Base-by-base conservation (phyloP, 2,329 filamentous ascomycete species). In the Verticillium dahliae region DNA sequence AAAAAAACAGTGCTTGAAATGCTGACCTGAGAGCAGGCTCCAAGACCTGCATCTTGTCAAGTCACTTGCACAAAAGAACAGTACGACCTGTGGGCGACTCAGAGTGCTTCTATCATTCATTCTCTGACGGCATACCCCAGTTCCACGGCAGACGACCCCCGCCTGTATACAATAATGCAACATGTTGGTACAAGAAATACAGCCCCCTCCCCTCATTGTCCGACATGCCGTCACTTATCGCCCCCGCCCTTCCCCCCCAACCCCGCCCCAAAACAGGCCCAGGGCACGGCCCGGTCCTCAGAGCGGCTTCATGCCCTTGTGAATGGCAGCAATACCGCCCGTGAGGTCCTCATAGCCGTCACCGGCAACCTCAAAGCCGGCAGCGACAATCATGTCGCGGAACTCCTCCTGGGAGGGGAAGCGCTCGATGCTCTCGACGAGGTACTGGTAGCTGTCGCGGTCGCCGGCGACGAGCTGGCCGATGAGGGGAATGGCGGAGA, bases 371-470 rank as follows among this genome's bases (percentile, higher is more conserved):
- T 90, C 80, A 71, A 99, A 99, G 1, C 94, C 94, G 3, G 91
- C 94, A 33, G 88, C 85, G 67, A 84, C 75, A 70, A 96, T 95
- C 90, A 96, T 92, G 38, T 85, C 82, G 66, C 88, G 84, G 72
- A 96, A 99, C 67, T 91, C 87, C 59, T 87, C 83, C 79, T 99
- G 96, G 67, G 81, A 89, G 0, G 95, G 96, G 73, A 98, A 98
- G 57, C 85, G 81, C 77, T 97, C 93, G 74, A 99, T 99, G 75
- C 93, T 97, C 82, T 99, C 95, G 10, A 99, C 95, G 10, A 99
- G 82, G 76, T 99, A 99, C 81, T 99, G 95, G 76, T 99, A 99
- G 73, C 92, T 97, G 71, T 96, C 94, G 61, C 94, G 83, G 73
- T 99, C 96, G 6, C 91, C 92, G 1, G 95, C 94, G 15, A 99